These are phyloP conservation scores for Cruciata laevipes DNA, from an alignment of 257 asterid genomes.

Conservation along the genomic window DNA sequence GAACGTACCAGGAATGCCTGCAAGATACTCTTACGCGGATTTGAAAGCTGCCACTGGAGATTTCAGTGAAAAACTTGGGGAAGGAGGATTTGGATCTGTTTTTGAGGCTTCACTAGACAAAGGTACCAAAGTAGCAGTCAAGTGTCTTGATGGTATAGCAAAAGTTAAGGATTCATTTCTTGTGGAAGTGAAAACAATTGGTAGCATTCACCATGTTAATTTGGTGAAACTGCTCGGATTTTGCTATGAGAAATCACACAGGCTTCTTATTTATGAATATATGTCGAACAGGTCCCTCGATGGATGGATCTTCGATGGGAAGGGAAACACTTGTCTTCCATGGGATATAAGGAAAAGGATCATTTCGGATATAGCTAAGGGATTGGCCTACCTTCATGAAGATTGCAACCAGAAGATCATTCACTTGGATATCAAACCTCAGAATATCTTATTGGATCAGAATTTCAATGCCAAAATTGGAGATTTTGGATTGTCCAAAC, in stretches of 20 bases:
- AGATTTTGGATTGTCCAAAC: not conserved
- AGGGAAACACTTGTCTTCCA: not conserved
- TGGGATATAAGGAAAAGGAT: constrained; percentile 17
- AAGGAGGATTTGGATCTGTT: constrained; percentile 26
- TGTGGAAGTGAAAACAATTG: constrained; percentile 30
- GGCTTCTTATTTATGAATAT: constrained; percentile 21
- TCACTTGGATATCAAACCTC: constrained; percentile 20
- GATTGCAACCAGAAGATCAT: constrained; percentile 16
- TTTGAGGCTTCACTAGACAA: constrained; percentile 17
- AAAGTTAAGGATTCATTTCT: constrained; percentile 23
- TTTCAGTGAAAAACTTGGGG: constrained; percentile 21
- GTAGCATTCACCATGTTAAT: constrained; percentile 28
- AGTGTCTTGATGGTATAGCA: constrained; percentile 26
- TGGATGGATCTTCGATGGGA: constrained; percentile 12
- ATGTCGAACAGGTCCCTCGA: constrained; percentile 22
- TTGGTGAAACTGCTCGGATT: constrained; percentile 23
- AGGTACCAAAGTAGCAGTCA: constrained; percentile 25
- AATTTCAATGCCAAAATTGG: not conserved
- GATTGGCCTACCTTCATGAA: constrained; percentile 26
- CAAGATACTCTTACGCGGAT: constrained; percentile 16
- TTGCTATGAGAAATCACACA: constrained; percentile 16
- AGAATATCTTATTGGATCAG: not conserved
- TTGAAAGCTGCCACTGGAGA: constrained; percentile 10
- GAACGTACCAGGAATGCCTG: constrained; percentile 22
- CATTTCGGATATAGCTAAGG: constrained; percentile 20